phyloP scores from a whole-genome alignment of 2,329 filamentous ascomycete species.

The Trichoderma koningii region DNA sequence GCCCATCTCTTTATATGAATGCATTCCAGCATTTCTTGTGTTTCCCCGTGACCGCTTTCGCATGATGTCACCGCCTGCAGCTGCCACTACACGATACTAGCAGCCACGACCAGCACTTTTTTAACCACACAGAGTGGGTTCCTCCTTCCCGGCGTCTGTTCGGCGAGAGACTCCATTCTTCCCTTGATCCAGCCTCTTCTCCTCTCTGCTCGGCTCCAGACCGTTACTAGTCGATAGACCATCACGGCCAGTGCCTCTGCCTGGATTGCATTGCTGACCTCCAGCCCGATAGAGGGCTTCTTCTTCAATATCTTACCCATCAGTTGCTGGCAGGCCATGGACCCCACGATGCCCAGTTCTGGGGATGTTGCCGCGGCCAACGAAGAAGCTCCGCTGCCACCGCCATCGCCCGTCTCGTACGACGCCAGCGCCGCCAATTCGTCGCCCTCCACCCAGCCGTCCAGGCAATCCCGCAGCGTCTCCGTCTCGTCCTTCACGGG shows the following conservation, averaged over 20 bases:
- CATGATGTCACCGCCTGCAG: constrained; percentile 24
- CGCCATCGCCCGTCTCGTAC: constrained; percentile 10
- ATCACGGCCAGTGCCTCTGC: background rate
- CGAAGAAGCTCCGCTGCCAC: constrained; percentile 17
- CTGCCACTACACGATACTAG: constrained; percentile 11
- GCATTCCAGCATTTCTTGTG: background rate
- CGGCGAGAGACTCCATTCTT: constrained; percentile 8
- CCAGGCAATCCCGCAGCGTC: constrained; percentile 43
- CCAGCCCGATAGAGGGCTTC: background rate
- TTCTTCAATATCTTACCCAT: background rate
- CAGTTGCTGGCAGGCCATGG: constrained; percentile 19
- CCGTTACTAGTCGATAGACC: constrained; percentile 12
- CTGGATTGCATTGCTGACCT: too few species aligned
- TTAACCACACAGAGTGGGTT: constrained; percentile 14
- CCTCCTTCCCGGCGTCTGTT: constrained; percentile 3
- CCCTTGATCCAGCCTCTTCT: background rate
- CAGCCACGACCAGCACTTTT: constrained; percentile 7
- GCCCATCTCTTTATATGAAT: background rate
- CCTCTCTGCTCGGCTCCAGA: constrained; percentile 6
- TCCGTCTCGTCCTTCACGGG: constrained; percentile 47
- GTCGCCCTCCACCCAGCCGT: constrained; percentile 21
- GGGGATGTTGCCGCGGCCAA: constrained; percentile 1
- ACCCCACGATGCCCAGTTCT: constrained; percentile 15
- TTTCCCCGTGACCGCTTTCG: background rate
- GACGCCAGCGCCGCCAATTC: constrained; percentile 24